Evolutionary conservation across 257 asterid species (phyloP).

Genomic region (Plectranthus barbatus): DNA sequence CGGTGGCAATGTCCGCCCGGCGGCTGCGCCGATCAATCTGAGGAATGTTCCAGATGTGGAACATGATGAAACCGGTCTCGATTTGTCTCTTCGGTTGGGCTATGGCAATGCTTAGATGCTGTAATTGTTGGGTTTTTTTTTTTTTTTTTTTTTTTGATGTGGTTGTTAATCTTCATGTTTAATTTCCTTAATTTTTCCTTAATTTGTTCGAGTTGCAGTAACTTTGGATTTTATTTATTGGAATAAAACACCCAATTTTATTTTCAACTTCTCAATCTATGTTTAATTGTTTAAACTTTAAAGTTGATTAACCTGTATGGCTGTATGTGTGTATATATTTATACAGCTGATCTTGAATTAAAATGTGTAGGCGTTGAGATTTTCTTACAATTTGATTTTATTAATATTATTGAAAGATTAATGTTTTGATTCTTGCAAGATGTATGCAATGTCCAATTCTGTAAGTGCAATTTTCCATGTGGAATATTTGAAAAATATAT

Average conservation of each 20-base stretch:
- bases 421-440: neutral
- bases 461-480: neutral
- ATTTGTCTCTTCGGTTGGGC: constrained; percentile 17
- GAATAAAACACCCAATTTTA: neutral
- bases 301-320: no score
- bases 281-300: no score
- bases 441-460: neutral
- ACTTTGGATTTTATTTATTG: no score
- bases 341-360: no score
- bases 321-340: neutral
- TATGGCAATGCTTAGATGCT: neutral
- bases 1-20: no score
- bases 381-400: no score
- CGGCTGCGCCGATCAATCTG: neutral
- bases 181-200: no score
- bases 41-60: neutral
- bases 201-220: no score
- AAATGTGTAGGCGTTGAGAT: no score
- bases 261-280: no score
- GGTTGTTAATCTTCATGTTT: neutral
- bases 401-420: neutral
- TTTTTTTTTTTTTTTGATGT: no score
- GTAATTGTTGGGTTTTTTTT: neutral
- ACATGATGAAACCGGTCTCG: constrained; percentile 9
- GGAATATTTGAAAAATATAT: neutral